Evolutionary conservation across 208 protist species (phyloP).

Genomic region (Acanthamoeba healyi): DNA sequence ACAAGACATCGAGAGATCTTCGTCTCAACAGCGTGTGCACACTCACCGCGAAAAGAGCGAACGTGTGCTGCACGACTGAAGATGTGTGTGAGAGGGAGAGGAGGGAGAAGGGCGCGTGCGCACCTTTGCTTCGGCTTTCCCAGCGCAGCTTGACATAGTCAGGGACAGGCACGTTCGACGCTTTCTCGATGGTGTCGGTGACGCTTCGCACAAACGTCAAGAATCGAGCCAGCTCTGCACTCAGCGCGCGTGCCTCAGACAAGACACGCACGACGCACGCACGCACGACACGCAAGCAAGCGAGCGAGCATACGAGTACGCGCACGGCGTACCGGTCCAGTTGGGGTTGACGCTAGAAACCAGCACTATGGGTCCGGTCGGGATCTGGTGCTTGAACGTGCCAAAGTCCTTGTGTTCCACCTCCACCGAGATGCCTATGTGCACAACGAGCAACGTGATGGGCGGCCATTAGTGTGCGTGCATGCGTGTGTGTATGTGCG

Average conservation of each 20-base stretch:
- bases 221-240: background rate
- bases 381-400: constrained; percentile 46
- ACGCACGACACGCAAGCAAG: background rate
- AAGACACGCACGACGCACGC: background rate
- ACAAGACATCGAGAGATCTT: too few species aligned
- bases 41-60: too few species aligned
- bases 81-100: background rate
- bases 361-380: background rate
- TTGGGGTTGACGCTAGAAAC: background rate
- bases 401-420: constrained; percentile 44
- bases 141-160: constrained; percentile 36
- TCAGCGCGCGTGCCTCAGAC: background rate
- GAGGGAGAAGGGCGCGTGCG: background rate
- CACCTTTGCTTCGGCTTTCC: constrained; percentile 54
- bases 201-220: constrained; percentile 23
- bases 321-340: background rate
- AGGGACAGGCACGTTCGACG: background rate
- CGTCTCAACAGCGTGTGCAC: too few species aligned
- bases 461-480: too few species aligned
- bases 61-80: too few species aligned
- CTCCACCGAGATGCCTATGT: constrained; percentile 32
- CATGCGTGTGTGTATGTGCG: too few species aligned
- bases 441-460: background rate
- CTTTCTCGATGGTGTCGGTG: background rate
- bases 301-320: background rate